A percentile compares a stretch with the other conserved stretches of the same genome.
Conservation (phyloP, 2,329 filamentous ascomycete genomes). For the Domatiomyces globalis region DNA sequence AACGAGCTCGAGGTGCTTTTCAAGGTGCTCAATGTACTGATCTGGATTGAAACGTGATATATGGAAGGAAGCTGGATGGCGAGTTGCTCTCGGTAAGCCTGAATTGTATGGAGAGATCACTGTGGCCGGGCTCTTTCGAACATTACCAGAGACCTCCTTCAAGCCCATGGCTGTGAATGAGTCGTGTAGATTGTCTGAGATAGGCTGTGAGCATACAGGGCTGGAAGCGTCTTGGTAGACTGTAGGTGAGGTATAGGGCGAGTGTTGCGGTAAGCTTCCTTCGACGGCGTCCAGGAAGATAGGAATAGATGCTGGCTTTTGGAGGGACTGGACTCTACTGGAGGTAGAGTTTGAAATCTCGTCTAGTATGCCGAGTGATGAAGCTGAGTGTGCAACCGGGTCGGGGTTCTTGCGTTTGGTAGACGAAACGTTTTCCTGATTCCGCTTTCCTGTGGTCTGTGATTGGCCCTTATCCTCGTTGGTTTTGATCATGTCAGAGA, state of each 20-base stretch:
- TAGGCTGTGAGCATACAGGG: slow-evolving; percentile 9
- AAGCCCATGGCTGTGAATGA: slow-evolving; percentile 14
- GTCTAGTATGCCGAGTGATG: slow-evolving; percentile 9
- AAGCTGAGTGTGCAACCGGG: slow-evolving; percentile 4
- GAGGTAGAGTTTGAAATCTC: slow-evolving; percentile 13
- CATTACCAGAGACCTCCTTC: slow-evolving; percentile 19
- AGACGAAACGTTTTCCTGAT: slow-evolving; percentile 7
- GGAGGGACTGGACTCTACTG: slow-evolving; percentile 4
- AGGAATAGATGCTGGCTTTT: slow-evolving; percentile 11
- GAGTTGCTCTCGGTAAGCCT: slow-evolving; percentile 7
- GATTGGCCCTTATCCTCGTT: slow-evolving; percentile 7
- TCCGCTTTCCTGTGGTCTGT: slow-evolving; percentile 3
- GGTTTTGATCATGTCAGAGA: slow-evolving; percentile 9
- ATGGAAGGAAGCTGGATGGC: slow-evolving; percentile 9
- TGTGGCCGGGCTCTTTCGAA: slow-evolving; percentile 13
- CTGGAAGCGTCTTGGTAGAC: slow-evolving; percentile 10
- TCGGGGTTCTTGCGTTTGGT: neutral
- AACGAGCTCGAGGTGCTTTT: slow-evolving; percentile 30
- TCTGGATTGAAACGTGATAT: slow-evolving; percentile 27
- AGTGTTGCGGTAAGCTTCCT: slow-evolving; percentile 1
- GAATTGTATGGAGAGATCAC: slow-evolving; percentile 15
- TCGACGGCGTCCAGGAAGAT: slow-evolving; percentile 14
- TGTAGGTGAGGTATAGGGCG: slow-evolving; percentile 5
- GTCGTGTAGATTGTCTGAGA: slow-evolving; percentile 8
- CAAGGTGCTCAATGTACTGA: slow-evolving; percentile 37